phyloP scores from a whole-genome alignment of 2,329 filamentous ascomycete species.

The Ophiocordyceps camponoti-floridani region DNA sequence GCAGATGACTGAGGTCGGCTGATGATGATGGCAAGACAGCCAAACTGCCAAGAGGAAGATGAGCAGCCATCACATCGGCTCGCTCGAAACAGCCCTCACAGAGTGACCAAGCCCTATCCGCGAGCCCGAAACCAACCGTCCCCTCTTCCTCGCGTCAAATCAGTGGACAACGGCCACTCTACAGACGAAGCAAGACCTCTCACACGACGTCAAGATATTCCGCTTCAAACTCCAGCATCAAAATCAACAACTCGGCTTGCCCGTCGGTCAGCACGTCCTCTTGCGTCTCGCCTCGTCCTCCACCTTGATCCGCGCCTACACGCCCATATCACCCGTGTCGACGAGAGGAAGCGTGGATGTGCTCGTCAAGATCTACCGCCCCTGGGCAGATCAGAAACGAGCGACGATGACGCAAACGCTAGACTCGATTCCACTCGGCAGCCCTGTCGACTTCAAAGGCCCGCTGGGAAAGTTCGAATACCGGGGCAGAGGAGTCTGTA shows the following conservation, averaged over 20 bases:
- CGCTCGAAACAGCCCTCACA: conserved; percentile 38
- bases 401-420: conserved; percentile 73
- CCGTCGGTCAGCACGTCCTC: conserved; percentile 76
- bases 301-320: conserved; percentile 71
- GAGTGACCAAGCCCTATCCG: conserved; percentile 20
- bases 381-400: conserved; percentile 35
- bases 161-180: conserved; percentile 59
- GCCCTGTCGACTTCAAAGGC: conserved; percentile 70
- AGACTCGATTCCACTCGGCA: conserved; percentile 52
- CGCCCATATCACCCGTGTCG: conserved; percentile 51
- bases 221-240: conserved; percentile 60
- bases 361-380: conserved; percentile 68
- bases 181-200: conserved; percentile 48
- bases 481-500: conserved; percentile 44
- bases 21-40: too few species aligned
- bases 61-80: conserved; percentile 68
- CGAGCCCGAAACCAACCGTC: conserved; percentile 21
- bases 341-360: conserved; percentile 51
- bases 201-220: conserved; percentile 66
- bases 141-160: conserved; percentile 53
- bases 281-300: conserved; percentile 60
- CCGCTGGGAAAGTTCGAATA: conserved; percentile 80
- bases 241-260: conserved; percentile 54
- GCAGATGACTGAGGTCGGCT: too few species aligned
- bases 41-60: conserved; percentile 90